A percentile compares a stretch with the other conserved stretches of the same genome.
Evolutionary conservation across 1,284 basidiomycete genomes (phyloP).

Genomic region (Neolentinus lepideus): DNA sequence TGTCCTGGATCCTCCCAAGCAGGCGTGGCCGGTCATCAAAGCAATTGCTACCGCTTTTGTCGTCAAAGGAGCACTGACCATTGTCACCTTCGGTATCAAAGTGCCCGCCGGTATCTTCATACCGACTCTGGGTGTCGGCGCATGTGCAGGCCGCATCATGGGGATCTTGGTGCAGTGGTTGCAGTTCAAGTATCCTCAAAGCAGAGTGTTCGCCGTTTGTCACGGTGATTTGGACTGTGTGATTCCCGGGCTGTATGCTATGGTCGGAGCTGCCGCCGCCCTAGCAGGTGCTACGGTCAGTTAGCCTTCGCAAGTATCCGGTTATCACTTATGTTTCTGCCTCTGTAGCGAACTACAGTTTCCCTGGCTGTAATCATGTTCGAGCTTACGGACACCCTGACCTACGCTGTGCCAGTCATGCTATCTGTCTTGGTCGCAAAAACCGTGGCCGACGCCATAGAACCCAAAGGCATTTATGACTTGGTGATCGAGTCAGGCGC

Average conservation of each 20-base stretch:
- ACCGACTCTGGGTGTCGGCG: conserved; percentile 94
- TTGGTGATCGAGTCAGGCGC: conserved; percentile 78
- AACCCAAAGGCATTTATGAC: conserved; percentile 94
- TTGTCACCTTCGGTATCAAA: conserved; percentile 93
- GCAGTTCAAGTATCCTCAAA: conserved; percentile 60
- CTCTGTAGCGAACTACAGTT: conserved; percentile 69
- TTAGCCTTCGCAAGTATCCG: conserved; percentile 4
- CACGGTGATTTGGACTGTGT: conserved; percentile 61
- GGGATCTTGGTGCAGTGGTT: conserved; percentile 82
- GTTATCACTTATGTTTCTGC: background rate
- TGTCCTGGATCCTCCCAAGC: conserved; percentile 52
- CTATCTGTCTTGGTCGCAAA: conserved; percentile 87
- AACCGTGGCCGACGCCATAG: conserved; percentile 86
- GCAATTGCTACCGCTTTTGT: conserved; percentile 71
- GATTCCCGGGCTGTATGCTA: conserved; percentile 84
- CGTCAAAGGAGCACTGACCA: conserved; percentile 78
- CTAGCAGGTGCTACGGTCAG: conserved; percentile 83
- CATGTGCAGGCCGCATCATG: conserved; percentile 86
- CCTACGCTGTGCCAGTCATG: conserved; percentile 95
- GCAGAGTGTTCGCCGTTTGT: conserved; percentile 59
- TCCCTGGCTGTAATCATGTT: conserved; percentile 97
- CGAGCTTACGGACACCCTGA: conserved; percentile 91
- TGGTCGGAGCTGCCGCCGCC: conserved; percentile 87
- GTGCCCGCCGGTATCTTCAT: conserved; percentile 96
- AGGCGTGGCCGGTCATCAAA: conserved; percentile 61